Evolutionary conservation across 352 stramenopile genomes (phyloP).

Genomic region (Ophiocytium majus): DNA sequence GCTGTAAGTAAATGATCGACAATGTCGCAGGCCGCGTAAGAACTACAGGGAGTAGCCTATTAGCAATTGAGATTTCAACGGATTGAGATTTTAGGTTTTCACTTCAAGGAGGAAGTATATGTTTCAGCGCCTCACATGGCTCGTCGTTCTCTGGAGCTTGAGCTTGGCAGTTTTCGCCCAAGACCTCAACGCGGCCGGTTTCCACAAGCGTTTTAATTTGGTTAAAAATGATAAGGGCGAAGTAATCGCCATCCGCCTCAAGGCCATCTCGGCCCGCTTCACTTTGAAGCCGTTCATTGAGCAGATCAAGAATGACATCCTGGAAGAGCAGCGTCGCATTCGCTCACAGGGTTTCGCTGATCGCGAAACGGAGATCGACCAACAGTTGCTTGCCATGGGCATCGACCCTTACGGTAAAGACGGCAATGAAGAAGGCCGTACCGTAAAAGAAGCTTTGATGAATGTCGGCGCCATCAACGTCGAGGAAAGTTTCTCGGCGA

Average conservation of each 20-base stretch:
- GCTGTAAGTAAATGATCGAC: too few relatives aligned
- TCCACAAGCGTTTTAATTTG: background rate
- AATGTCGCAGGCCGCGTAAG: too few relatives aligned
- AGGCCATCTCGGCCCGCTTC: background rate
- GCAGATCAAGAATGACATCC: background rate
- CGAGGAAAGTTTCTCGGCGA: background rate
- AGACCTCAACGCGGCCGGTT: background rate
- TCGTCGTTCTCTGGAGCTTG: too few relatives aligned
- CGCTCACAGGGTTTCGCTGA: background rate
- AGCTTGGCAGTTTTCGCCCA: background rate
- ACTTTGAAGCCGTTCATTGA: background rate
- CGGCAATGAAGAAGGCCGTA: background rate
- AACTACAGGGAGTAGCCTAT: too few relatives aligned
- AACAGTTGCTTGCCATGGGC: background rate
- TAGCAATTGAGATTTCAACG: too few relatives aligned
- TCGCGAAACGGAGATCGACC: background rate
- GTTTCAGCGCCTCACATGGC: too few relatives aligned
- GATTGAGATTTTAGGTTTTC: too few relatives aligned
- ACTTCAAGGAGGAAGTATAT: too few relatives aligned
- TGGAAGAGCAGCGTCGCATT: background rate
- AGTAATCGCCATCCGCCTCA: constrained; percentile 13
- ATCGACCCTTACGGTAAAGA: background rate
- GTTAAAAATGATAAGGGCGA: background rate
- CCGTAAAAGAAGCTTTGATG: background rate
- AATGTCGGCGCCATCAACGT: background rate